Evolutionary conservation across 352 stramenopile genomes (phyloP), one percentile per base, ranked within the genome.

Genomic region (Saprolegnia diclina): DNA sequence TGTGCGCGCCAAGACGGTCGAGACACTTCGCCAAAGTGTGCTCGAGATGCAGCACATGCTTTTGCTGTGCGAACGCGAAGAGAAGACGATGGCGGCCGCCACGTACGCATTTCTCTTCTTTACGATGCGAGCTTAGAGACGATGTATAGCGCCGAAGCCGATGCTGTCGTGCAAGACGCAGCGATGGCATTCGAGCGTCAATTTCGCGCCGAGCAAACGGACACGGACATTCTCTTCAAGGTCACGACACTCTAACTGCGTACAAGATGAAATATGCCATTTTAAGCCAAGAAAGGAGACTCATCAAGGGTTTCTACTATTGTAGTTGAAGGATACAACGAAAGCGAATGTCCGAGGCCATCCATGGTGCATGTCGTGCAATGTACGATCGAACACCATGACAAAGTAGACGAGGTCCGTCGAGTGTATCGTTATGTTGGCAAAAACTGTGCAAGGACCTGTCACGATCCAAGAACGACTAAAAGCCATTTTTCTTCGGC

Each of bases 1-100:
- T 14, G 32, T 57, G 22, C 22, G 13, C 9, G 22, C 52, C 22
- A 57, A 57, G 16, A 14, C 52, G 7, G 52, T 57, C 32, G 52
- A 57, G 16, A 57, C 22, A 14, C 32, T 57, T 7, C 52, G 52
- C 7, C 9, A 7, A 16, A 29, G 32, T 14, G 52, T 57, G 7
- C 32, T 57, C 22, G 52, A 57, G 16, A 57, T 57, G 52, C 52
- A 57, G 52, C 52, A 57, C 52, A 57, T 57, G 52, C 52, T 57
- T 38, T 16, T 57, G 7, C 52, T 57, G 13, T 57, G 52, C 32
- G 52, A 57, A 57, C 52, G 32, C 7, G 52, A 57, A 16, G 52
- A 57, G 32, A 57, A 57, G 16, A 7, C 16, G 7, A 7, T 57
- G 9, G 32, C 32, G 7, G 52, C 52, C 22, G 52, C 52, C 52